Percentiles rank a stretch among this genome's conserved stretches.
These are phyloP conservation scores for Fonsecaea multimorphosa DNA, from an alignment of 2,329 filamentous ascomycete genomes.

Conservation along the genomic window DNA sequence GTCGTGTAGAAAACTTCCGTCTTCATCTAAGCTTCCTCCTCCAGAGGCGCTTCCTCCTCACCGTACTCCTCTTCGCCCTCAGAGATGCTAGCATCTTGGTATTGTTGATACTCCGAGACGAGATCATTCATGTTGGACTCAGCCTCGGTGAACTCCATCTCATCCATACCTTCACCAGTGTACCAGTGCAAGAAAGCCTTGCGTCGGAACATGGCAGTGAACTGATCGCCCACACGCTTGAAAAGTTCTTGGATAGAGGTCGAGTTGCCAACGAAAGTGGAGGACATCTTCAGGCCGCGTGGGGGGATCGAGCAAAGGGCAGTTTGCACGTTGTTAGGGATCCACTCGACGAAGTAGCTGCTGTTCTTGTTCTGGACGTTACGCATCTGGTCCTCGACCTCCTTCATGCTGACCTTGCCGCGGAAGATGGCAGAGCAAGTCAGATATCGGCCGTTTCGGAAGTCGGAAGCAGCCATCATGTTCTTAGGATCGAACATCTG, in stretches of 20 bases:
- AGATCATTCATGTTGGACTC: slow-evolving; percentile 99
- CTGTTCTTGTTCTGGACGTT: slow-evolving; percentile 99
- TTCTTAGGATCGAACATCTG: slow-evolving; percentile 99
- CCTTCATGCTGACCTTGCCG: slow-evolving; percentile 99
- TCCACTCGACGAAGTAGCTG: slow-evolving; percentile 99
- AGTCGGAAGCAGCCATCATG: slow-evolving; percentile 99
- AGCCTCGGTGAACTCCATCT: slow-evolving; percentile 99
- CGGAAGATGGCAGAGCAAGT: slow-evolving; percentile 99
- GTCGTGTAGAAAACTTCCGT: background rate
- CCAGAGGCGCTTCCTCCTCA: slow-evolving; percentile 37
- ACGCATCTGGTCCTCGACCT: slow-evolving; percentile 99
- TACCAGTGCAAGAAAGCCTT: slow-evolving; percentile 99
- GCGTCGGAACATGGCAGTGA: slow-evolving; percentile 99
- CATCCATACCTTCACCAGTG: slow-evolving; percentile 99
- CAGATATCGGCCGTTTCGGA: slow-evolving; percentile 99
- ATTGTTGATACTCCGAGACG: slow-evolving; percentile 99
- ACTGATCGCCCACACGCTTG: slow-evolving; percentile 99
- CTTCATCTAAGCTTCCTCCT: slow-evolving; percentile 36
- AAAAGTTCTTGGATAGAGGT: slow-evolving; percentile 99
- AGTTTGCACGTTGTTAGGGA: slow-evolving; percentile 99
- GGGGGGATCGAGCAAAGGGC: slow-evolving; percentile 98
- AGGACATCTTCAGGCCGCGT: slow-evolving; percentile 97
- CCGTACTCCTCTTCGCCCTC: slow-evolving; percentile 93
- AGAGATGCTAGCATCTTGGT: slow-evolving; percentile 97
- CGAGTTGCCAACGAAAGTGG: slow-evolving; percentile 98